These are phyloP conservation scores for Daldinia childiae DNA, from an alignment of 495 filamentous ascomycete genomes.

Conservation along the genomic window DNA sequence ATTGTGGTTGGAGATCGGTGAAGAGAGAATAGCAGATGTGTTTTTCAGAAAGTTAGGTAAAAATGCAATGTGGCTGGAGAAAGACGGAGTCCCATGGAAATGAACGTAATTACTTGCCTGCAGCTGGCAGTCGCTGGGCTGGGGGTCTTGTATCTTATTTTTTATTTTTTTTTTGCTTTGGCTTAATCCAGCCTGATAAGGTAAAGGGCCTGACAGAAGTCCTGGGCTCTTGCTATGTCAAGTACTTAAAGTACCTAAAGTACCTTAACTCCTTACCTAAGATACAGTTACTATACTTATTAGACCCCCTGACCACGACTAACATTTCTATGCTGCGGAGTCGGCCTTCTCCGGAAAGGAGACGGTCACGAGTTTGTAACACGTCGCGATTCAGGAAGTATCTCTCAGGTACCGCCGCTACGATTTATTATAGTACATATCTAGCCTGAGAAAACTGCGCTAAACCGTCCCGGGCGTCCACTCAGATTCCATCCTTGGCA, in stretches of 20 bases:
- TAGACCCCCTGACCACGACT: neutral
- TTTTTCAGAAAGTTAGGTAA: constrained; percentile 49
- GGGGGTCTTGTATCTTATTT: constrained; percentile 3
- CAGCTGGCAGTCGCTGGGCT: constrained; percentile 22
- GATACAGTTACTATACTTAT: neutral
- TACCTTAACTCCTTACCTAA: neutral
- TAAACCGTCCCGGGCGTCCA: constrained; percentile 30
- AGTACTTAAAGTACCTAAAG: neutral
- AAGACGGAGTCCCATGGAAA: constrained; percentile 30
- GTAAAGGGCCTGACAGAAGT: constrained; percentile 17
- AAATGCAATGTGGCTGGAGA: constrained; percentile 49
- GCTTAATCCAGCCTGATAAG: constrained; percentile 29
- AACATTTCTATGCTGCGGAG: neutral
- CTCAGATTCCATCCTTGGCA: constrained; percentile 29
- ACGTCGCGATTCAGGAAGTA: constrained; percentile 27
- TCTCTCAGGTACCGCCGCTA: constrained; percentile 15
- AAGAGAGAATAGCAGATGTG: constrained; percentile 43
- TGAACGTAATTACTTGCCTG: constrained; percentile 33
- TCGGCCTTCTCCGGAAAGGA: constrained; percentile 26
- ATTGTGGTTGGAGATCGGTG: constrained; percentile 48
- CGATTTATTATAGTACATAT: constrained; percentile 1
- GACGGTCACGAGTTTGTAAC: constrained; percentile 31
- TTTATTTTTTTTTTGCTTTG: constrained; percentile 2
- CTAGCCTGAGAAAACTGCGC: constrained; percentile 15
- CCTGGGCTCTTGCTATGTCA: neutral